phyloP scores from a whole-genome alignment of 805 yeast genomes.

The Lachancea sp. region DNA sequence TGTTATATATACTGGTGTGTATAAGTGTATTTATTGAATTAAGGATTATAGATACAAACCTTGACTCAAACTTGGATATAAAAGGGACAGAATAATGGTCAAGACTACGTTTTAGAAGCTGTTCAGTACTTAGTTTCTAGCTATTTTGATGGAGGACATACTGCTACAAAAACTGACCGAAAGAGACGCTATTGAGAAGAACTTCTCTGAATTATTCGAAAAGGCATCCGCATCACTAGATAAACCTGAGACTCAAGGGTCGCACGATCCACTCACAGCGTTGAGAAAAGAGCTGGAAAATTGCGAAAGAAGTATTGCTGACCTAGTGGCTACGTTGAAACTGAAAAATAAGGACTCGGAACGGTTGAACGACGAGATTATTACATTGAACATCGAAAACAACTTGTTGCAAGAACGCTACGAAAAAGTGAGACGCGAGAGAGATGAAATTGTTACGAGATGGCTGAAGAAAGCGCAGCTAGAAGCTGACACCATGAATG shows the following conservation, averaged over 20 bases:
- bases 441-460: conserved; percentile 45
- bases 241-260: neutral
- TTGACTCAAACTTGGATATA: too few relatives aligned
- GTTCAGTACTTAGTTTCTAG: neutral
- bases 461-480: conserved; percentile 52
- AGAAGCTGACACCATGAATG: conserved; percentile 59
- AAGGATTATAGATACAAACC: too few relatives aligned
- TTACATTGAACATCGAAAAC: conserved; percentile 53
- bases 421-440: conserved; percentile 39
- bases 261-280: neutral
- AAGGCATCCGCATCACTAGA: conserved; percentile 1
- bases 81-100: too few relatives aligned
- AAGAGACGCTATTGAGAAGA: conserved; percentile 18
- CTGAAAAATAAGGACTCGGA: conserved; percentile 53
- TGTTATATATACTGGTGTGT: too few relatives aligned
- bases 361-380: conserved; percentile 58
- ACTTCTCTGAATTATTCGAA: conserved; percentile 19
- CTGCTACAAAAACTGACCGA: conserved; percentile 12
- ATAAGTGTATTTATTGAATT: too few relatives aligned
- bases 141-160: conserved; percentile 10
- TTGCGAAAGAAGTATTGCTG: conserved; percentile 22
- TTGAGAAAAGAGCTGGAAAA: conserved; percentile 15
- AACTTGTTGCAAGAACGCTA: conserved; percentile 34
- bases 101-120: too few relatives aligned
- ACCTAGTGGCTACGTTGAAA: conserved; percentile 26